Evolutionary conservation across 331 rosid genomes (phyloP).

Genomic region (Erythrophleum ivorense): DNA sequence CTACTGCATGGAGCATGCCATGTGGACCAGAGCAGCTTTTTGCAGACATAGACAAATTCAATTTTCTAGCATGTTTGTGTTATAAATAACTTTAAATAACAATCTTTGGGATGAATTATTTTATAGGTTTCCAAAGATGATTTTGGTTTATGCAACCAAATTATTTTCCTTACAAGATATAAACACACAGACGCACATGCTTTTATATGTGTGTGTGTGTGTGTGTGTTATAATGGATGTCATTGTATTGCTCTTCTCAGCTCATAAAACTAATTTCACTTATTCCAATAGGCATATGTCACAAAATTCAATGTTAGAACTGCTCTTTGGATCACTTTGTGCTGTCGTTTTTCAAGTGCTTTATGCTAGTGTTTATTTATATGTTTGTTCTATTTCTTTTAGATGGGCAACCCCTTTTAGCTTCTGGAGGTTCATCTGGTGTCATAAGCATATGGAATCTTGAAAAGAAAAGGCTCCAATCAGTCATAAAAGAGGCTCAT

Average conservation of each 20-base stretch:
- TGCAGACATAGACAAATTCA: no score
- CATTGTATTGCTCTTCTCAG: background rate
- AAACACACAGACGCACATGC: no score
- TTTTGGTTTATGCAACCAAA: no score
- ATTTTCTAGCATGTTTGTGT: no score
- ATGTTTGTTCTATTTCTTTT: slow-evolving; percentile 29
- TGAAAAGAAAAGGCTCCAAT: slow-evolving; percentile 91
- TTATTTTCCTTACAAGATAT: no score
- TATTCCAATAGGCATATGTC: slow-evolving; percentile 6
- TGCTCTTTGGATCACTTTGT: background rate
- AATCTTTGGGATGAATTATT: no score
- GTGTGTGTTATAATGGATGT: background rate
- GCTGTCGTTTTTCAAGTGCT: background rate
- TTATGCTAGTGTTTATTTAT: slow-evolving; percentile 24
- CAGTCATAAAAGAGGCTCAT: slow-evolving; percentile 91
- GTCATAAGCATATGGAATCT: slow-evolving; percentile 96
- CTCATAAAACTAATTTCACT: slow-evolving; percentile 1
- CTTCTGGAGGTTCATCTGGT: slow-evolving; percentile 98
- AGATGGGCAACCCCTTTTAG: slow-evolving; percentile 97
- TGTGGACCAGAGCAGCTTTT: no score
- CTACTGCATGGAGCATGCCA: no score
- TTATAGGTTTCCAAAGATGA: no score
- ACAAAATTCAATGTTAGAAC: background rate
- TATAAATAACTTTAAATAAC: no score
- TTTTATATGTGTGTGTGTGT: no score